Base-by-base conservation (phyloP, 495 filamentous ascomycete genomes). In the Schizothecium vesticola region DNA sequence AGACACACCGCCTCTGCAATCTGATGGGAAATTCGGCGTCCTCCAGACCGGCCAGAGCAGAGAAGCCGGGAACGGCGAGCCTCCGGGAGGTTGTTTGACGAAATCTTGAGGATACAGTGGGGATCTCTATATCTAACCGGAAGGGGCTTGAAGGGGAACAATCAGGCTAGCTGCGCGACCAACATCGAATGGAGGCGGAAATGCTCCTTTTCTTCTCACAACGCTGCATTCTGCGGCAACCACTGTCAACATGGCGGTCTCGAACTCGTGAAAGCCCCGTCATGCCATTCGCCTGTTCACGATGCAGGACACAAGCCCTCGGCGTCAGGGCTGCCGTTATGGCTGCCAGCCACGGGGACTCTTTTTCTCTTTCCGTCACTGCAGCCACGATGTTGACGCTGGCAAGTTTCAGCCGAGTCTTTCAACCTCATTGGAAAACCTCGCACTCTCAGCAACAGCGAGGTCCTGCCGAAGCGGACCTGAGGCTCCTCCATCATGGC, bases 321-420 rank as follows among this genome's bases (percentile, higher is more conserved):
- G 62, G 62, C 43, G 62, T 23, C 63, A 19, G 63, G 23, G 59
- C 23, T 26, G n/a, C 59, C n/a, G 59, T 19, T 33, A 64, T 64
- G 21, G 22, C 19, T 26, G 25, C 55, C 28, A 19, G 31, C 29
- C 29, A 12, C 31, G 28, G 23, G 61, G 25, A 25, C 13, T 33
- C 24, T 26, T 33, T 64, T 22, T 22, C 23, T 23, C 29, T 51
- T 63, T 33, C 7, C 19, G 16, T 64, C 33, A 26, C 31, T 16
- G 8, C 23, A 43, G n/a, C 33, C 61, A 21, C 29, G 29, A 36
- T n/a, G 16, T 43, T 24, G 16, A 56, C 22, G 28, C 28, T 10
- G 28, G 29, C 23, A 56, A 26, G 63, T 24, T 16, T 8, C 9
- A 31, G 11, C 28, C 28, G 28, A 31, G 28, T 36, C 33, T 36